These are phyloP conservation scores for Dentipellis fragilis DNA, from an alignment of 768 basidiomycete genomes.

Conservation along the genomic window DNA sequence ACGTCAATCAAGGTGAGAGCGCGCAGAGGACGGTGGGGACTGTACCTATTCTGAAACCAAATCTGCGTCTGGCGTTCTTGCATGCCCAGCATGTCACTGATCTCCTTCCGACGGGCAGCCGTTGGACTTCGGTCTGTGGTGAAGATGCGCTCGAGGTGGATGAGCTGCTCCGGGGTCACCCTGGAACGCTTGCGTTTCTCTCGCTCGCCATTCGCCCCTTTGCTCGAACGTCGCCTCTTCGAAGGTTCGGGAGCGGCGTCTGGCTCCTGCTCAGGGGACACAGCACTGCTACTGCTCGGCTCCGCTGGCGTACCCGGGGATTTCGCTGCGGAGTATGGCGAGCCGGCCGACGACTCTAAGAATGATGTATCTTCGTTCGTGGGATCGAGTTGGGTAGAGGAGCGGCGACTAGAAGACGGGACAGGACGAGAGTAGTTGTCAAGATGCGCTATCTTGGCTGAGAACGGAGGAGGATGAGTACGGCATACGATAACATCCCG, in stretches of 20 bases:
- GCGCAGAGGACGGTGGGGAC: slow-evolving; percentile 5
- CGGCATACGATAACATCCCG: neutral
- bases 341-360: slow-evolving; percentile 1
- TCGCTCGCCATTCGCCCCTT: slow-evolving; percentile 18
- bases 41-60: slow-evolving; percentile 80
- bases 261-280: slow-evolving; percentile 6
- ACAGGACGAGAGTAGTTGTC: neutral
- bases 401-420: no score
- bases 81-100: slow-evolving; percentile 68
- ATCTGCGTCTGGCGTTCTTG: slow-evolving; percentile 83
- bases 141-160: slow-evolving; percentile 65
- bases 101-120: slow-evolving; percentile 59
- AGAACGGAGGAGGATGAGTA: neutral
- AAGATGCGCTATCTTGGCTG: neutral
- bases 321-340: slow-evolving; percentile 5
- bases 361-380: neutral
- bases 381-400: neutral
- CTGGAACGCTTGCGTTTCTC: slow-evolving; percentile 69
- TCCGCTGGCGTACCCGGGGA: slow-evolving; percentile 7
- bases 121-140: slow-evolving; percentile 61
- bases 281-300: slow-evolving; percentile 1
- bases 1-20: neutral
- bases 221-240: slow-evolving; percentile 12
- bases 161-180: slow-evolving; percentile 74
- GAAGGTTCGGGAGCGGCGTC: slow-evolving; percentile 13